phyloP scores from a whole-genome alignment of 805 yeast genomes.

The Barnettozyma vustinii region DNA sequence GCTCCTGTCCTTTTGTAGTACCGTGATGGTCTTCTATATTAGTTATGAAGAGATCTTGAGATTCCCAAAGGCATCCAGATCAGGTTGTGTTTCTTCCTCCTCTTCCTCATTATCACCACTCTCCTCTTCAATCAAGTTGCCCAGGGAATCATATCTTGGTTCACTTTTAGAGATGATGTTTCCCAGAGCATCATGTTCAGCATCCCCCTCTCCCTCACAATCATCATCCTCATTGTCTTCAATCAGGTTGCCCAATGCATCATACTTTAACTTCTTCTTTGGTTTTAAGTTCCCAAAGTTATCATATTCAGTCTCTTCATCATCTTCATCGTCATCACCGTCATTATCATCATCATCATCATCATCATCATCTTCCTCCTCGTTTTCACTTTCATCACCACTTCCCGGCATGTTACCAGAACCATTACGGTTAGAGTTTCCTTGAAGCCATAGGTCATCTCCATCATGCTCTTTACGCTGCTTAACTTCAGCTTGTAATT shows the following conservation, averaged over 20 bases:
- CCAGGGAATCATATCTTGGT: not conserved
- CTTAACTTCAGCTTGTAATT: constrained; percentile 58
- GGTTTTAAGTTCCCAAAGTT: constrained; percentile 8
- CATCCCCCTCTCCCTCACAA: constrained; percentile 8
- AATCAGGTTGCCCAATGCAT: constrained; percentile 22
- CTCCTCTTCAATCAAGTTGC: constrained; percentile 8
- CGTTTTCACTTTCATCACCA: constrained; percentile 21
- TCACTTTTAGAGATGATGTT: constrained; percentile 7
- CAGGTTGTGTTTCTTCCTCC: constrained; percentile 1
- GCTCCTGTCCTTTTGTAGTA: not conserved
- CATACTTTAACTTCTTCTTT: constrained; percentile 3
- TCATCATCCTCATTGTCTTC: constrained; percentile 9
- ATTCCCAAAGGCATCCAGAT: constrained; percentile 19
- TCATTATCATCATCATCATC: constrained; percentile 22
- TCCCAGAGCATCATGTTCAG: not conserved
- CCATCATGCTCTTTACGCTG: constrained; percentile 52
- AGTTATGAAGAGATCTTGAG: constrained; percentile 8
- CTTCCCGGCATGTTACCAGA: constrained; percentile 14
- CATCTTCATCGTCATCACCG: constrained; percentile 14
- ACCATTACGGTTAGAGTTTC: constrained; percentile 59
- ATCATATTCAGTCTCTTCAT: constrained; percentile 18
- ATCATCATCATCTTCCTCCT: constrained; percentile 15
- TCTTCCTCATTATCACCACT: constrained; percentile 8
- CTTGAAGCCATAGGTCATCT: constrained; percentile 72
- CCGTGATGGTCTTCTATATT: no score